Percentiles rank a stretch among this genome's conserved stretches.
Evolutionary conservation across 192 early-diverging fungal genomes (phyloP).

Genomic region (Coemansia sp.): DNA sequence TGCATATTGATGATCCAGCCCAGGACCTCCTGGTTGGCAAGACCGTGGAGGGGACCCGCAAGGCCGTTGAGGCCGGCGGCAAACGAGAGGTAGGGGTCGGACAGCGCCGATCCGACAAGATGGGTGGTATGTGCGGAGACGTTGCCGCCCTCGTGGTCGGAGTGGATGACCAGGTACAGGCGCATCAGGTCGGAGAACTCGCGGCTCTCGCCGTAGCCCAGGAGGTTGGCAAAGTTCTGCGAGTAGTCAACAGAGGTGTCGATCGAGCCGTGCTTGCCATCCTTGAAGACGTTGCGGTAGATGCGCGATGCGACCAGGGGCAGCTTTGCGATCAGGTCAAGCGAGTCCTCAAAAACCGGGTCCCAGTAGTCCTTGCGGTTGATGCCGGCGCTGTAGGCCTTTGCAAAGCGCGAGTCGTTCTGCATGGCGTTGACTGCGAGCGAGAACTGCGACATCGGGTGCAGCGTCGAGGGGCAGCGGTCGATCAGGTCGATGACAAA

Average conservation of each 20-base stretch:
- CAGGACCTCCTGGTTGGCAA: slow-evolving; percentile 99
- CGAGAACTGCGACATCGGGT: slow-evolving; percentile 99
- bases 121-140: slow-evolving; percentile 97
- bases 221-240: slow-evolving; percentile 91
- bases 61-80: slow-evolving; percentile 96
- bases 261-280: slow-evolving; percentile 87
- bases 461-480: slow-evolving; percentile 96
- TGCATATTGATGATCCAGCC: slow-evolving; percentile 95
- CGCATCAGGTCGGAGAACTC: slow-evolving; percentile 98
- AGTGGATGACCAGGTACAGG: slow-evolving; percentile 99
- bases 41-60: slow-evolving; percentile 98
- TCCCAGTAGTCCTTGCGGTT: slow-evolving; percentile 97
- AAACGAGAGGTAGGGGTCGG: slow-evolving; percentile 98
- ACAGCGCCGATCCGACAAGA: slow-evolving; percentile 94
- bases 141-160: slow-evolving; percentile 99
- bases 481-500: slow-evolving; percentile 98
- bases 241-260: slow-evolving; percentile 90
- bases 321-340: slow-evolving; percentile 98
- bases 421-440: slow-evolving; percentile 97
- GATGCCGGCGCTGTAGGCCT: slow-evolving; percentile 92
- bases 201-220: slow-evolving; percentile 86
- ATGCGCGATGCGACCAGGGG: slow-evolving; percentile 96
- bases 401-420: slow-evolving; percentile 94
- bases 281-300: slow-evolving; percentile 99
- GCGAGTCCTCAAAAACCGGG: slow-evolving; percentile 93